A percentile compares a stretch with the other conserved stretches of the same genome.
Evolutionary conservation across 495 filamentous ascomycete species (phyloP).

Genomic region (Immersiella caudata): DNA sequence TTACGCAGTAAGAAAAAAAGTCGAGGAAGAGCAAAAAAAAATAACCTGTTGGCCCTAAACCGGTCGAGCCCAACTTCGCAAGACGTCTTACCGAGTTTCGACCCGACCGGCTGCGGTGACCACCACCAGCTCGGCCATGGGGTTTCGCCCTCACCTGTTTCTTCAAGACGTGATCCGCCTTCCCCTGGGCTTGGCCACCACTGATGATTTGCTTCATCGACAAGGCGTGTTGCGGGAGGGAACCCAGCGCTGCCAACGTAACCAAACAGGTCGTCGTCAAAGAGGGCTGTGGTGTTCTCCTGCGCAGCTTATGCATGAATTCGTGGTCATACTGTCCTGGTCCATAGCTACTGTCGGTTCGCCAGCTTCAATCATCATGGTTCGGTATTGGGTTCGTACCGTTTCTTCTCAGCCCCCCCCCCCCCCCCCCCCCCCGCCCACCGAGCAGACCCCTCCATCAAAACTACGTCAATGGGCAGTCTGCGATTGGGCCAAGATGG

Average conservation of each 20-base stretch:
- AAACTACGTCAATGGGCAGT: constrained; percentile 13
- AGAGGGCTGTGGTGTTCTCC: constrained; percentile 22
- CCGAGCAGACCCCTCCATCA: constrained; percentile 3
- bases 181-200: constrained; percentile 16
- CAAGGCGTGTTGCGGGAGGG: constrained; percentile 19
- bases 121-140: constrained; percentile 8
- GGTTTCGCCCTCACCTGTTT: constrained; percentile 15
- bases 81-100: constrained; percentile 27
- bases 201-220: constrained; percentile 22
- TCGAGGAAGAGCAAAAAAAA: constrained; percentile 8
- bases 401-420: constrained; percentile 9
- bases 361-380: constrained; percentile 25
- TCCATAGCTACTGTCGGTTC: constrained; percentile 33
- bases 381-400: constrained; percentile 16
- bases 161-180: not conserved
- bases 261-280: constrained; percentile 22
- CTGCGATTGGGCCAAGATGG: constrained; percentile 20
- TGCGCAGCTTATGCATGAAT: constrained; percentile 46
- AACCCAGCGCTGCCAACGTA: constrained; percentile 25
- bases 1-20: not conserved
- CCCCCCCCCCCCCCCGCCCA: not conserved
- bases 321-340: constrained; percentile 46
- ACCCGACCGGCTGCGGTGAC: constrained; percentile 29
- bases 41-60: constrained; percentile 4
- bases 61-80: constrained; percentile 35